Evolutionary conservation across 352 stramenopile genomes (phyloP).

Genomic region (Lagenidium sp.): DNA sequence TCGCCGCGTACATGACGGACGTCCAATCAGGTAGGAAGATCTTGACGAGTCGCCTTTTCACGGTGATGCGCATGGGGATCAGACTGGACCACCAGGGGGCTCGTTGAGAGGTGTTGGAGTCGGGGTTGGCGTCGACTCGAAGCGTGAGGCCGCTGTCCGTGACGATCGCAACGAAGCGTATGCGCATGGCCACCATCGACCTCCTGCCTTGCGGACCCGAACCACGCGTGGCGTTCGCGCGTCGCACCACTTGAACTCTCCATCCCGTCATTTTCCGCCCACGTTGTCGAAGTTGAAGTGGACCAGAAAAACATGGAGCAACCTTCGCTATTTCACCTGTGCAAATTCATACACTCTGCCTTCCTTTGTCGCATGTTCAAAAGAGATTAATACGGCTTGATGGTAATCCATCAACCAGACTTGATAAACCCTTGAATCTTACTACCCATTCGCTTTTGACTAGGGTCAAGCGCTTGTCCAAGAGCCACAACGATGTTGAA

Average conservation of each 20-base stretch:
- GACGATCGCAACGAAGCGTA: constrained; percentile 11
- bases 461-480: too few species aligned
- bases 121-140: constrained; percentile 4
- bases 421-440: too few species aligned
- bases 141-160: too few species aligned
- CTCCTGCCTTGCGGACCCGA: too few species aligned
- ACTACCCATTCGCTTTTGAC: too few species aligned
- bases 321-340: constrained; percentile 18
- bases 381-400: too few species aligned
- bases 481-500: constrained; percentile 18
- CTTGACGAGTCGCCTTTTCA: constrained; percentile 13
- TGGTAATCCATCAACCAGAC: too few species aligned
- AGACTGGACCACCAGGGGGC: constrained; percentile 7
- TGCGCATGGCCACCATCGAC: too few species aligned
- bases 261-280: constrained; percentile 9
- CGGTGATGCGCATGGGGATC: constrained; percentile 1
- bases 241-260: constrained; percentile 15
- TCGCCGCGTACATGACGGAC: constrained; percentile 7
- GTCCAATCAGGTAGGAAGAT: not conserved
- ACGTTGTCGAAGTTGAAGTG: not conserved
- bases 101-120: constrained; percentile 7
- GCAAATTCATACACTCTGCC: too few species aligned
- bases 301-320: not conserved
- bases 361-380: too few species aligned
- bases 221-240: too few species aligned